Conservation (phyloP, 345 rosid species). For the Eucalyptus curtisii region DNA sequence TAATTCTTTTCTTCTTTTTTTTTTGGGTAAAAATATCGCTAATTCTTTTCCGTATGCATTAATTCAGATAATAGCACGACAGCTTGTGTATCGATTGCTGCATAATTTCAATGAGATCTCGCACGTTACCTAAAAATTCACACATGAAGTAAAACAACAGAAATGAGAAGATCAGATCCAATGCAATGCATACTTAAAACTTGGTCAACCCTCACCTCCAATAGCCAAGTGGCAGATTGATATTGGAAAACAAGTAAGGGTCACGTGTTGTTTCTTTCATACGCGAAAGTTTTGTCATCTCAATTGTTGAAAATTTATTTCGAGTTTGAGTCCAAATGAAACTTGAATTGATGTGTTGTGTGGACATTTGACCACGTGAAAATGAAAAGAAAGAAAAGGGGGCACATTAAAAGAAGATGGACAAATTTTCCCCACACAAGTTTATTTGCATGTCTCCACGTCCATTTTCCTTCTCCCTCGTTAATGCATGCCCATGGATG, state of each 20-base stretch:
- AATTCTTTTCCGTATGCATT: background rate
- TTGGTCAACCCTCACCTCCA: background rate
- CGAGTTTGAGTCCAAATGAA: no score
- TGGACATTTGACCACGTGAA: no score
- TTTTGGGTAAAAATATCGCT: no score
- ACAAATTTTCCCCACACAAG: no score
- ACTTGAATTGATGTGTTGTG: no score
- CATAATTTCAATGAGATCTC: background rate
- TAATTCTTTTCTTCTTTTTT: background rate
- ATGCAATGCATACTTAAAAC: background rate
- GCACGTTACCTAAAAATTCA: background rate
- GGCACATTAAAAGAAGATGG: no score
- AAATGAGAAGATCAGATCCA: background rate
- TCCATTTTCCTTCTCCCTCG: no score
- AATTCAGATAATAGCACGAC: background rate
- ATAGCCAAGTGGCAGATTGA: background rate
- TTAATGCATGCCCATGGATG: no score
- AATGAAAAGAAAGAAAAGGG: no score
- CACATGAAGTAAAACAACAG: background rate
- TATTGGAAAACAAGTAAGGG: background rate
- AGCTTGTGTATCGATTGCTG: background rate
- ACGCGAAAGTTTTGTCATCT: background rate
- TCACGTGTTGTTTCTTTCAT: background rate
- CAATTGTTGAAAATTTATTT: no score
- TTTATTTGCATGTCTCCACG: no score